phyloP scores from a whole-genome alignment of 495 filamentous ascomycete genomes.

The Aspergillus cavernicola region DNA sequence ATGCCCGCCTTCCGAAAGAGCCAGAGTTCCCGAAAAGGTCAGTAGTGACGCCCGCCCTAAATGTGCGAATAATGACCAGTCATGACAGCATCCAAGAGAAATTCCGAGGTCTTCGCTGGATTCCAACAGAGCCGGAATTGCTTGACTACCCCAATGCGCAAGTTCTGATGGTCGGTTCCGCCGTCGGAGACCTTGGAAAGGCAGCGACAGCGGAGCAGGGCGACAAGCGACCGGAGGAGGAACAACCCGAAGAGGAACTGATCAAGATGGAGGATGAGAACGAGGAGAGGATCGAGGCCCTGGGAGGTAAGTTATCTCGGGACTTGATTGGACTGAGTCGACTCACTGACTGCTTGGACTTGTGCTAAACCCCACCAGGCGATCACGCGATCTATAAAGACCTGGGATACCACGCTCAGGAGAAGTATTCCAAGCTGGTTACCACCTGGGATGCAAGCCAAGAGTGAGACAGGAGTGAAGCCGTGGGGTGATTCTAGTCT shows the following conservation, averaged over 20 bases:
- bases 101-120: conserved; percentile 72
- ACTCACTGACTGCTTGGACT: background rate
- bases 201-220: conserved; percentile 57
- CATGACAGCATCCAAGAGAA: conserved; percentile 54
- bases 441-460: conserved; percentile 43
- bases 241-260: conserved; percentile 57
- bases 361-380: conserved; percentile 24
- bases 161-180: conserved; percentile 77
- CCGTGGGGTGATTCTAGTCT: background rate
- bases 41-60: background rate
- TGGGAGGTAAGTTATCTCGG: conserved; percentile 41
- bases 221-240: conserved; percentile 55
- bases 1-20: conserved; percentile 58
- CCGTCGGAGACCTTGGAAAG: conserved; percentile 54
- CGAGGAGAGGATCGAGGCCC: conserved; percentile 52
- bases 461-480: background rate
- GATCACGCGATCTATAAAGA: conserved; percentile 53
- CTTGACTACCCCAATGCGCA: conserved; percentile 77
- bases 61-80: background rate
- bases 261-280: conserved; percentile 61
- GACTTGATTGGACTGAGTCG: background rate
- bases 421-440: conserved; percentile 48
- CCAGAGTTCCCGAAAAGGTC: conserved; percentile 73
- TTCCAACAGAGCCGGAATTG: conserved; percentile 67
- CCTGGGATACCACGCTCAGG: conserved; percentile 43